Conservation (phyloP, 768 basidiomycete species). For the Trametes cingulata region DNA sequence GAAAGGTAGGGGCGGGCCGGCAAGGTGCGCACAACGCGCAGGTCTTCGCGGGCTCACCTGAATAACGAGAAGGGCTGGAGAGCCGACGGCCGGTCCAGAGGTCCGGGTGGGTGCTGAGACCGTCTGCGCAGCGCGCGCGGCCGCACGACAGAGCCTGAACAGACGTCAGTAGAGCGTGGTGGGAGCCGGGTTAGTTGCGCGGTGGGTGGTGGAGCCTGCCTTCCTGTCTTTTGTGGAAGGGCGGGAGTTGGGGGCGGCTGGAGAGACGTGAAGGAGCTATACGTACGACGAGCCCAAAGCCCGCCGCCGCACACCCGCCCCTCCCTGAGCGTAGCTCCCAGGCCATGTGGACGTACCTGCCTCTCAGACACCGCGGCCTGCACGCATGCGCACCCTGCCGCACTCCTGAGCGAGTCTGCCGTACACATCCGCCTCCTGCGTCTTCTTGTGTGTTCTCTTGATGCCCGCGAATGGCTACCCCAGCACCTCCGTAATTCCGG, state of each 20-base stretch:
- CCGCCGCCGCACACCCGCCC: constrained; percentile 23
- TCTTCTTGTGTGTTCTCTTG: constrained; percentile 40
- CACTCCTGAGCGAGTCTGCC: constrained; percentile 6
- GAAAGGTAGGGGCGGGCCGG: constrained; percentile 29
- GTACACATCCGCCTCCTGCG: constrained; percentile 18
- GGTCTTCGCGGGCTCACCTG: constrained; percentile 36
- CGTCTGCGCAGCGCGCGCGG: constrained; percentile 17
- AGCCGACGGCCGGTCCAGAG: not conserved
- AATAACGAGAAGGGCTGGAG: constrained; percentile 7
- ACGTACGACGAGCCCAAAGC: constrained; percentile 12
- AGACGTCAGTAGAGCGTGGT: constrained; percentile 22
- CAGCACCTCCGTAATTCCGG: constrained; percentile 28
- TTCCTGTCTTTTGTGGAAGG: constrained; percentile 41
- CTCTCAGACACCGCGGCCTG: constrained; percentile 13
- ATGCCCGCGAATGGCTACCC: not conserved
- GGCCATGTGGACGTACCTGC: constrained; percentile 10
- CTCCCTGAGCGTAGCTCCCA: constrained; percentile 17
- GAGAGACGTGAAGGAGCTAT: constrained; percentile 14
- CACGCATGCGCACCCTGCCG: constrained; percentile 21
- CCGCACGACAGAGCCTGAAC: not conserved
- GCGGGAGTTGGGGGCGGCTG: constrained; percentile 42
- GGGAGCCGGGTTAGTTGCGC: constrained; percentile 42
- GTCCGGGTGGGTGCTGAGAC: constrained; percentile 21
- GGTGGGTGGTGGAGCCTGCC: constrained; percentile 38
- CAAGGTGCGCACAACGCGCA: constrained; percentile 21